Percentiles rank a stretch among this genome's conserved stretches.
Evolutionary conservation across 768 basidiomycete genomes (phyloP).

Genomic region (Hemileccinum impolitum): DNA sequence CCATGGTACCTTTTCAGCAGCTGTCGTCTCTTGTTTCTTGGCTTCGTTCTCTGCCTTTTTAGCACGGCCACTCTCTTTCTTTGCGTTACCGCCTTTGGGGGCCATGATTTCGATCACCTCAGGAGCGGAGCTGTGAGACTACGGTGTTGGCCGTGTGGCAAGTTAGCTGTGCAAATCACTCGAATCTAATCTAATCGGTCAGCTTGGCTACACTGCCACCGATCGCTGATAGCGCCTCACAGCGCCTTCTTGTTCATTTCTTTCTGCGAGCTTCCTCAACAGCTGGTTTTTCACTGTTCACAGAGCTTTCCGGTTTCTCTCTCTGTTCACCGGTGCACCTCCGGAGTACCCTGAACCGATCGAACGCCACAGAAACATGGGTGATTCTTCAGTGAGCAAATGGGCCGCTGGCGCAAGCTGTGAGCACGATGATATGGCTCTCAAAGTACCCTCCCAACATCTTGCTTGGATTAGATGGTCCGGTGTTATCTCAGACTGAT

Average conservation of each 20-base stretch:
- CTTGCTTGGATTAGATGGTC: conserved; percentile 53
- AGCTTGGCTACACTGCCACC: conserved; percentile 23
- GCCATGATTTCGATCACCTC: conserved; percentile 50
- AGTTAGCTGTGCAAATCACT: conserved; percentile 17
- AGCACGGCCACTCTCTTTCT: conserved; percentile 87
- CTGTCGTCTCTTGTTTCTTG: conserved; percentile 66
- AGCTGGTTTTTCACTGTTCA: background rate
- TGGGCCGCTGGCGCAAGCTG: conserved; percentile 37
- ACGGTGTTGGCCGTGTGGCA: background rate
- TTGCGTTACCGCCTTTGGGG: conserved; percentile 84
- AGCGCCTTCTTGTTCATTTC: no score
- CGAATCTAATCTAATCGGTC: conserved; percentile 22
- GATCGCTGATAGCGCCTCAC: conserved; percentile 9
- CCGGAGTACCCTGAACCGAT: background rate
- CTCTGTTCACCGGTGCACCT: background rate
- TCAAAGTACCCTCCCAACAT: background rate
- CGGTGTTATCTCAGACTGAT: conserved; percentile 76
- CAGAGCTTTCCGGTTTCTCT: background rate
- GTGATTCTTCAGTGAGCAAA: conserved; percentile 28
- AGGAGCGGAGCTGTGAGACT: conserved; percentile 5
- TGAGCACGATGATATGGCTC: conserved; percentile 18
- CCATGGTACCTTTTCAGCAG: conserved; percentile 53
- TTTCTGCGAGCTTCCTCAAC: background rate
- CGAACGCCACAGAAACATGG: conserved; percentile 19
- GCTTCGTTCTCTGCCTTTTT: conserved; percentile 91